Base-by-base conservation (phyloP, 1,284 basidiomycete genomes). In the Gomphus bonarii region DNA sequence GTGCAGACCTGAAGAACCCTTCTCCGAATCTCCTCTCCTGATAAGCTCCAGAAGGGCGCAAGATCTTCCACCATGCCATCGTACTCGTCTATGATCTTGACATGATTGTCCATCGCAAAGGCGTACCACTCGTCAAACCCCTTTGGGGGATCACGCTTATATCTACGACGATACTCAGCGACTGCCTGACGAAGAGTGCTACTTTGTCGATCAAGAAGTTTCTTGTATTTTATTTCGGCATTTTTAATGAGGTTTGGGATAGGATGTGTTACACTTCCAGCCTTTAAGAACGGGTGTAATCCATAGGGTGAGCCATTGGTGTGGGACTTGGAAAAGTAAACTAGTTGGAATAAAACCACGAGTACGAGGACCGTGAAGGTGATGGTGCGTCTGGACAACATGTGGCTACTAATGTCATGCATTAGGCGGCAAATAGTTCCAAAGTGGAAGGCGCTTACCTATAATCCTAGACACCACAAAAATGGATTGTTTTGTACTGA, bases 71-170 rank as follows among this genome's bases (percentile, higher is more conserved):
- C 69, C n/a, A 97, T 75, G 31, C 82, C 79, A 65, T 97, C 91
- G 66, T 92, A 97, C 67, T 97, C 94, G 71, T 97, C 94, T 20
- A 92, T 77, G 72, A 97, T 82, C 65, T 84, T 80, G 55, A 90
- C 85, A 20, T 81, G 74, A 66, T 89, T 78, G 52, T 82, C 74
- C 67, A 78, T 73, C 20, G 87, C 88, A 70, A 95, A 97, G 56
- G 74, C 69, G 78, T 83, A 97, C 94, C 94, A 97, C 43, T 80
- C 72, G 65, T 94, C 91, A 64, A 97, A 97, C 0, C 92, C 93
- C 56, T 79, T 81, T 0, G 94, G 94, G 3, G 94, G 93, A n/a
- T 80, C 70, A 44, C 84, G 81, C 2, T 74, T 72, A 68, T 95
- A 95, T 51, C 94, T 75, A 48, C 76, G 71, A 63, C 75, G 78